These are phyloP conservation scores for Hypoxylon sp. DNA, from an alignment of 2,329 filamentous ascomycete genomes.

Conservation along the genomic window DNA sequence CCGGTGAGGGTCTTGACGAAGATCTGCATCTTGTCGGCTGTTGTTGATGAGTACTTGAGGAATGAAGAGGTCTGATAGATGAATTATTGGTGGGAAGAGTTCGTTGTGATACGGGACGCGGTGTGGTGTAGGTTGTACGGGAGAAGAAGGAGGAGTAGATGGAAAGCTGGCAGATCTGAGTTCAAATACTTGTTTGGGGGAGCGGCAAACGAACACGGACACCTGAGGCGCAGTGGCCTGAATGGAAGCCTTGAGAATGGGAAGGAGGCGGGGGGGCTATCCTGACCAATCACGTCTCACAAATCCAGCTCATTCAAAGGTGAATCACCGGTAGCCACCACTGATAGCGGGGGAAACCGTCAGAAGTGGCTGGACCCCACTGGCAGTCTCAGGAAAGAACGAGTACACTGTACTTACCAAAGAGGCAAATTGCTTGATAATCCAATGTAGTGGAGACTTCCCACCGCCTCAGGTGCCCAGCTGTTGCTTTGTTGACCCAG, in stretches of 20 bases:
- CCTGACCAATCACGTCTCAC: constrained; percentile 45
- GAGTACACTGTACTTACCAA: constrained; percentile 32
- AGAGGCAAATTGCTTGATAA: constrained; percentile 42
- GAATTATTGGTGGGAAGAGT: constrained; percentile 29
- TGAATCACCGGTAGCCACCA: constrained; percentile 52
- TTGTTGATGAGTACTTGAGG: constrained; percentile 44
- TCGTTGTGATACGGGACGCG: constrained; percentile 24
- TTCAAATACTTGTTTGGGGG: constrained; percentile 43
- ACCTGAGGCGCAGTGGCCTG: constrained; percentile 51
- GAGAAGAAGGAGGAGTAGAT: constrained; percentile 29
- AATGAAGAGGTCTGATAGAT: constrained; percentile 29
- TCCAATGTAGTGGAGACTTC: constrained; percentile 23
- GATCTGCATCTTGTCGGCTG: constrained; percentile 84
- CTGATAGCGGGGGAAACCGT: constrained; percentile 51
- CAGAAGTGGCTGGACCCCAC: constrained; percentile 51
- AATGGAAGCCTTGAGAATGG: constrained; percentile 54
- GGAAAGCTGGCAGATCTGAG: constrained; percentile 35
- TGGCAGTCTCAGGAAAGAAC: constrained; percentile 22
- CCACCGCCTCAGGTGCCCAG: background rate
- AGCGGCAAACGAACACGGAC: constrained; percentile 44
- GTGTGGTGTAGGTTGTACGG: constrained; percentile 33
- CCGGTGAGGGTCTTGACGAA: constrained; percentile 98
- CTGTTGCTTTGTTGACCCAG: constrained; percentile 21
- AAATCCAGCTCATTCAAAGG: constrained; percentile 26
- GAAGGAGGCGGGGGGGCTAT: constrained; percentile 43